Evolutionary conservation across 192 early-diverging fungal species (phyloP), one percentile per base, ranked within the genome.

Genomic region (Polychytrium aggregatum): DNA sequence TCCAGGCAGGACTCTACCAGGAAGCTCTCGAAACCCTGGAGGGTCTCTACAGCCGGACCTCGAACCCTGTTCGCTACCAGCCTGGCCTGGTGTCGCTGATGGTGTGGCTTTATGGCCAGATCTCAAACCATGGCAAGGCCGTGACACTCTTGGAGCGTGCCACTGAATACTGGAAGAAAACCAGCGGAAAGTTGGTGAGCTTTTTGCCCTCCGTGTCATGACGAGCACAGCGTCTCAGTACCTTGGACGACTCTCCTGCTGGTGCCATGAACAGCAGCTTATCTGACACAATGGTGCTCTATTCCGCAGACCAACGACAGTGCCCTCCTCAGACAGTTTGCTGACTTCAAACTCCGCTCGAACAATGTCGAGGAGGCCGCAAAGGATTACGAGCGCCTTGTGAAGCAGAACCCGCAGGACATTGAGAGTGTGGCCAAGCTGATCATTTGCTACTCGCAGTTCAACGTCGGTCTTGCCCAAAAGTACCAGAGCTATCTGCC

Each of bases 21-120:
- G 40, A 41, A 2, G 78, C 67, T 52, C 41, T 79, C 34, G 61
- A 52, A 2, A 37, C 65, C 1, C 58, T 61, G 1, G 54, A 58
- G 20, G 52, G n/a, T n/a, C n/a, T n/a, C n/a, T n/a, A n/a, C n/a
- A n/a, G n/a, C n/a, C n/a, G n/a, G n/a, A n/a, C n/a, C n/a, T n/a
- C n/a, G n/a, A n/a, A 65, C 22, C 9, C 35, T 2, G 53, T 66
- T 18, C 52, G 53, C 41, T 64, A 82, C 37, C 66, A 66, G 31
- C 82, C 84, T 5, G 83, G 62, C 26, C 50, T 81, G 2, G 72
- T 86, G n/a, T 80, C 83, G 0, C 58, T 86, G 20, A 54, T 80
- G 31, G 77, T 84, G 9, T 84, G 81, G 81, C 50, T 86, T 28
- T 80, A 85, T 59, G 78, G 77, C 29, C 65, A 85, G 26, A 66